Evolutionary conservation across 1,139 yeast species (phyloP), one percentile per base, ranked within the genome.

Genomic region (Hansenula lynferdii): DNA sequence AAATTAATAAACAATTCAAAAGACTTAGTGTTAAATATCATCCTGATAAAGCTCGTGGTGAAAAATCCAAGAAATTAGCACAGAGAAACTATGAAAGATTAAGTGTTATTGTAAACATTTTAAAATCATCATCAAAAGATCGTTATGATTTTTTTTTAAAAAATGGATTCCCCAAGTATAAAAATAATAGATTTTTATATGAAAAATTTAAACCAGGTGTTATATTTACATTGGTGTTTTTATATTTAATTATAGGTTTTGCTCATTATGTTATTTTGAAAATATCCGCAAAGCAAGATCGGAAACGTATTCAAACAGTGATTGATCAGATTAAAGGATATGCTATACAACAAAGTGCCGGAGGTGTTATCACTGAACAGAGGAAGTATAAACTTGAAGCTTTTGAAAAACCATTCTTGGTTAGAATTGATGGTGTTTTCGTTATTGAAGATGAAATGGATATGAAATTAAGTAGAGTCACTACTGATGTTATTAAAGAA

Each of bases 111-210:
- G 83, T 87, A 34, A 76, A 83, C 53, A 80, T 89, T 40, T 70
- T 90, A 42, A 68, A 89, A 44, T 73, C 75, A 36, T 69, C 76
- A 9, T 71, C 75, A 42, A 77, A 83, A 44, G 82, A 80, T 47
- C 70, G 92, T 15, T 92, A 92, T 58, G 97, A 92, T 59, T 90
- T 80, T 60, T 92, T 86, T 62, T 67, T 85, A 41, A 69, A 74
- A 28, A 76, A 80, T 49, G 99, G 98, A 4, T 92, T 92, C 62
- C 99, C 98, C 6, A 71, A 72, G 42, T 86, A 85, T 77, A 78
- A 74, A 42, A 76, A 74, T 0, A 64, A 74, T 2, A 75, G 47
- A 27, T 77, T 74, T 56, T 67, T 64, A 39, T 75, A 74, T 46
- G 61, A 74, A 32, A 68, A 72, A 52, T 81, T 76, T 58, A 70